Evolutionary conservation across 1,139 yeast species (phyloP), one percentile per base, ranked within the genome.

Genomic region (Hanseniaspora uvarum): DNA sequence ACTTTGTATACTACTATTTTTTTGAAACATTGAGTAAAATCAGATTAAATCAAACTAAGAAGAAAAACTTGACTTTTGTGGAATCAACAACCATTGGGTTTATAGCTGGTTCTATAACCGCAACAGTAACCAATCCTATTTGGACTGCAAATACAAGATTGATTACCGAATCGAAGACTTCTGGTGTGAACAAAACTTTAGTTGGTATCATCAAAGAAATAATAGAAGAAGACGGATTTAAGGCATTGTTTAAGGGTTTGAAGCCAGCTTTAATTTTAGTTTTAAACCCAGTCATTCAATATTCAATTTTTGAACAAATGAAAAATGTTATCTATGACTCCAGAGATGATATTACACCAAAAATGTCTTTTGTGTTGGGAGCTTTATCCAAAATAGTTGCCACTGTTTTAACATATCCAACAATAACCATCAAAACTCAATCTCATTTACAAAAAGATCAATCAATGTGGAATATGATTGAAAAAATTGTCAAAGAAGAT

Each of bases 121-220:
- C 89, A 56, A 72, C 86, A 23, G 77, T 84, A 18, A 82, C 95
- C n/a, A 89, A 89, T 68, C 97, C 97, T 36, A 81, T 88, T 61
- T 88, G 97, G 97, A 95, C 87, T 38, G 94, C 92, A 55, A 87
- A 87, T 65, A 87, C 96, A 1, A 75, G 95, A 69, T 81, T 84
- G 82, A 84, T 94, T 5, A 83, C 76, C 37, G 37, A 18, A n/a
- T 34, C 37, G 4, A 34, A 34, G 36, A n/a, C 36, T 10, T 16
- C 16, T 19, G 26, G 38, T 4, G 18, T n/a, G 18, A 19, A 14
- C 10, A n/a, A 44, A 18, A 31, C 38, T 5, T 33, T 50, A 31
- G 77, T 83, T 53, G 70, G 68, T 40, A 77, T 84, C 4, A 68
- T 88, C 54, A 56, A 75, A 54, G 79, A 83, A 34, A 84, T 89